phyloP scores from a whole-genome alignment of 768 basidiomycete species.

The Trametes coccinea region DNA sequence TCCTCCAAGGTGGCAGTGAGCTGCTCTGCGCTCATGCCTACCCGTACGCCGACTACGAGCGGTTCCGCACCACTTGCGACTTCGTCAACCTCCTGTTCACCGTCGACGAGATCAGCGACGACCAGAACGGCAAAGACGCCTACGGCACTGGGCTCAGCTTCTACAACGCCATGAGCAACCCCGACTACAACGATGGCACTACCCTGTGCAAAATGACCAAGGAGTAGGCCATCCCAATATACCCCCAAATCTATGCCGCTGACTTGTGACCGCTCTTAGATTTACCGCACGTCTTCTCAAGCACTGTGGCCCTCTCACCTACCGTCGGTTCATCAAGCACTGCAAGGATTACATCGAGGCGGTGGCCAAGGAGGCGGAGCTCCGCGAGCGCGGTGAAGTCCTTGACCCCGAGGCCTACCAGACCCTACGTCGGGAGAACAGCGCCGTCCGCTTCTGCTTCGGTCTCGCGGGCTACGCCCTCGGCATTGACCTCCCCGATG shows the following conservation, averaged over 20 bases:
- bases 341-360: slow-evolving; percentile 58
- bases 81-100: slow-evolving; percentile 67
- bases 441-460: slow-evolving; percentile 65
- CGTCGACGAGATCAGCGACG: slow-evolving; percentile 69
- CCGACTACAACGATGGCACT: slow-evolving; percentile 56
- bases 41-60: slow-evolving; percentile 55
- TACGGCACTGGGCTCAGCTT: slow-evolving; percentile 52
- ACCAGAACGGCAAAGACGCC: slow-evolving; percentile 59
- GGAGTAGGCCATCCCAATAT: slow-evolving; percentile 44
- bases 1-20: slow-evolving; percentile 60
- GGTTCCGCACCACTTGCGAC: slow-evolving; percentile 62
- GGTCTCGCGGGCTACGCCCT: slow-evolving; percentile 61
- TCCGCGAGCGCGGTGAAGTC: slow-evolving; percentile 56
- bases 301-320: slow-evolving; percentile 46
- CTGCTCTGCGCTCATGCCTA: slow-evolving; percentile 63
- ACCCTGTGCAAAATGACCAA: slow-evolving; percentile 58
- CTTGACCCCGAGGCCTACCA: slow-evolving; percentile 56
- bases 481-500: slow-evolving; percentile 63
- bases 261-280: slow-evolving; percentile 35
- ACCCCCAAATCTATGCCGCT: background rate
- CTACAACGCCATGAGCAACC: slow-evolving; percentile 52
- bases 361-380: slow-evolving; percentile 60
- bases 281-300: slow-evolving; percentile 50
- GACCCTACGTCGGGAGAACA: slow-evolving; percentile 65
- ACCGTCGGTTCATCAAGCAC: slow-evolving; percentile 51